Evolutionary conservation across 139 green algal species (phyloP), one percentile per base, ranked within the genome.

Genomic region (Raphidocelis subcapitata): DNA sequence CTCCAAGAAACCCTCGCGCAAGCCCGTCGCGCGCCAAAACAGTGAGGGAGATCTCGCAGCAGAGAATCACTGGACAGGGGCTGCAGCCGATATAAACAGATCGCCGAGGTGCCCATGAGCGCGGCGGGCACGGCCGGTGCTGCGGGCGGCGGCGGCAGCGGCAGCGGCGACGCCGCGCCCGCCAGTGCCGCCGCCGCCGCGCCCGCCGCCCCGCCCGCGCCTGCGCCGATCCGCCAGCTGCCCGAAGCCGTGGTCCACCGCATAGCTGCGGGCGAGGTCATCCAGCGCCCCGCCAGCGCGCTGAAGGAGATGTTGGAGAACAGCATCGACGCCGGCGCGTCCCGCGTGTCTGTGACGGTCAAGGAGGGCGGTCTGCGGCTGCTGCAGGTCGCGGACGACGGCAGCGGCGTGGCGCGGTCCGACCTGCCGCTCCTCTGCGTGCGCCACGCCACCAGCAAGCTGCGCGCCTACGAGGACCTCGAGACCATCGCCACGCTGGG

Each of bases 231-330:
- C 31, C 61, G 55, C 20, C 74, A 72, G 21, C 84, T 99, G 8
- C 79, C 91, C 2, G 84, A 92, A 52, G 31, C 79, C 1, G 93
- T 98, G 28, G 92, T 99, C 0, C 96, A 98, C 69, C 84, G 88
- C 14, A 99, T 99, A 32, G 95, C 95, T 46, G 95, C 95, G 29
- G 95, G 95, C 0, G 95, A 99, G 78, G 88, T 97, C 1, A 86
- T 97, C 49, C 89, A 96, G 80, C 80, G 92, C 3, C 96, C 96
- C 2, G 77, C 84, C 1, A 93, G 79, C 14, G 96, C 96, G 0
- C 63, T 98, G 0, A 99, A 99, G 82, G 96, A 99, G 82, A 76
- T 99, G 80, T 56, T 99, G n/a, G 96, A 99, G 81, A 99, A 99
- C 84, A 91, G 80, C 51, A 49, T 99, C 2, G 96, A 99, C 41